These are phyloP conservation scores for Carex littledalei DNA, from an alignment of 176 grass and related monocot genomes.

Conservation along the genomic window DNA sequence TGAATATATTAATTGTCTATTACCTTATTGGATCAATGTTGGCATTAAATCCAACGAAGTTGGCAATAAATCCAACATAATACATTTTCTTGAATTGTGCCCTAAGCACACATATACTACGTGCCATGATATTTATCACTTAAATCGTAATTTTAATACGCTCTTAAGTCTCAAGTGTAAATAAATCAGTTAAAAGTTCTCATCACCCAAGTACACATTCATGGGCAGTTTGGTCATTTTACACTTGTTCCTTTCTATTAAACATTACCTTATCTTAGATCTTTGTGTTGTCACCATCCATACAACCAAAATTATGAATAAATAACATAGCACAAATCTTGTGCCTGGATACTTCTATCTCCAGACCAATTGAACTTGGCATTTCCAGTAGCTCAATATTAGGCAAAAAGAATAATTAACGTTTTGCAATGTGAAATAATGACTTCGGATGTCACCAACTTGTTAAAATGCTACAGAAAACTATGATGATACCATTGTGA, in stretches of 20 bases:
- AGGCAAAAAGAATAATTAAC: neutral
- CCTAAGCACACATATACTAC: neutral
- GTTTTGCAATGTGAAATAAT: neutral
- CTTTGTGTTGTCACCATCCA: neutral
- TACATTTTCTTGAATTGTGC: neutral
- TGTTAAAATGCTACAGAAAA: neutral
- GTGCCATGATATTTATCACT: neutral
- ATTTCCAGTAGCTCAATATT: neutral
- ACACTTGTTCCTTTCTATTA: neutral
- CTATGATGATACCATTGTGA: neutral
- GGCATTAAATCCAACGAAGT: too few species aligned
- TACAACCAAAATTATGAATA: neutral
- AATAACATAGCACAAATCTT: neutral
- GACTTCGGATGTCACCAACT: neutral
- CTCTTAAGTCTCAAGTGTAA: neutral
- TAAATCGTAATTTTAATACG: neutral
- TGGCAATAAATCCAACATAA: too few species aligned
- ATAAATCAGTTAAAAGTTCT: neutral
- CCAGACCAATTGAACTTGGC: neutral
- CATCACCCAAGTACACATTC: neutral
- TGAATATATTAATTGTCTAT: too few species aligned
- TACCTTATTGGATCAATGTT: too few species aligned
- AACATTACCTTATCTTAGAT: neutral
- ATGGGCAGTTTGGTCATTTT: neutral
- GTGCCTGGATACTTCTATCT: neutral